These are phyloP conservation scores for Pseudopyrenochaeta lycopersici DNA, from an alignment of 2,329 filamentous ascomycete species.

Conservation along the genomic window DNA sequence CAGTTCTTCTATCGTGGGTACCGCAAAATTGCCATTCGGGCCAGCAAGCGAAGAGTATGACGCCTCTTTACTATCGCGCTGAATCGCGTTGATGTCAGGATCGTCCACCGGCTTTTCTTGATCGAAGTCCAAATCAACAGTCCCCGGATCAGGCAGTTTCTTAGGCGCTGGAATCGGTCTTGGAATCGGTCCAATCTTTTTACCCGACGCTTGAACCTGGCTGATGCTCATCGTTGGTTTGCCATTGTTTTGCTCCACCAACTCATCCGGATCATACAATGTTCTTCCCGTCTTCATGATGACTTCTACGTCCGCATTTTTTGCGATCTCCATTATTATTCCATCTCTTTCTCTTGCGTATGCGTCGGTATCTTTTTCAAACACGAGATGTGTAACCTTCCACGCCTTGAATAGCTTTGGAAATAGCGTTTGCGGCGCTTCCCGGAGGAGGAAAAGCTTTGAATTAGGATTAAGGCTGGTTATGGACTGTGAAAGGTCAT, in stretches of 20 bases:
- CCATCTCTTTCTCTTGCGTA: constrained; percentile 73
- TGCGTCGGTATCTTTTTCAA: constrained; percentile 80
- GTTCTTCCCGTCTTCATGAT: constrained; percentile 72
- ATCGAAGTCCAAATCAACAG: constrained; percentile 67
- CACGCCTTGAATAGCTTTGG: constrained; percentile 77
- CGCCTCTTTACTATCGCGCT: constrained; percentile 63
- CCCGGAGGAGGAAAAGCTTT: constrained; percentile 75
- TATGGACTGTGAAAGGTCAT: constrained; percentile 73
- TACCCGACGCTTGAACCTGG: constrained; percentile 68
- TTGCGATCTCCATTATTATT: constrained; percentile 66
- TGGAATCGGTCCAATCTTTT: constrained; percentile 69
- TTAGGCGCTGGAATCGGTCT: constrained; percentile 69
- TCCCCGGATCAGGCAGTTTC: constrained; percentile 70
- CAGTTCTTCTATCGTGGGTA: constrained; percentile 76
- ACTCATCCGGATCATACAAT: constrained; percentile 75
- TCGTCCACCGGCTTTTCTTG: constrained; percentile 61
- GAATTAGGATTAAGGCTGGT: constrained; percentile 74
- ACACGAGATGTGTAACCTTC: constrained; percentile 78
- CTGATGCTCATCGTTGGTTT: constrained; percentile 79
- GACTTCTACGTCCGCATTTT: constrained; percentile 72
- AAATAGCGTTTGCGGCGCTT: constrained; percentile 75
- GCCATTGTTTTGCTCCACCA: constrained; percentile 71
- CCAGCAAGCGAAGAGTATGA: constrained; percentile 71
- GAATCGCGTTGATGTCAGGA: constrained; percentile 68
- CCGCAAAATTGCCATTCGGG: constrained; percentile 72